Percentiles rank a stretch among this genome's conserved stretches.
phyloP scores from a whole-genome alignment of 106 monocot species.

The Acorus gramineus region DNA sequence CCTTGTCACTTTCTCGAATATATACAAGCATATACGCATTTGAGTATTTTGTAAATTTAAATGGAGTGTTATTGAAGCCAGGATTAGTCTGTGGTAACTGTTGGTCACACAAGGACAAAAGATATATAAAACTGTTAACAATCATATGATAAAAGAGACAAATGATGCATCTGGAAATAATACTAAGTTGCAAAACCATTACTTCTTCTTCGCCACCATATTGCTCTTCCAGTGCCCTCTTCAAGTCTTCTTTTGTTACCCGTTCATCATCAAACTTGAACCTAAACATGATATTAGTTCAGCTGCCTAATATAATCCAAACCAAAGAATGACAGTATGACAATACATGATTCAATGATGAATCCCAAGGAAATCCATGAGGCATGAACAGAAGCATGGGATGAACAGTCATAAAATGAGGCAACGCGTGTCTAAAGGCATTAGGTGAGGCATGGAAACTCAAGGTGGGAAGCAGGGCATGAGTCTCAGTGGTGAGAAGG shows the following conservation, averaged over 20 bases:
- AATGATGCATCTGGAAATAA: neutral
- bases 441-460: too few relatives aligned
- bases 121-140: neutral
- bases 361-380: too few relatives aligned
- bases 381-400: too few relatives aligned
- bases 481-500: too few relatives aligned
- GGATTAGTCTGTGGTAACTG: constrained; percentile 93
- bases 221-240: constrained; percentile 93
- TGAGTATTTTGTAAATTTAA: constrained; percentile 97
- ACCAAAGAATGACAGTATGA: too few relatives aligned
- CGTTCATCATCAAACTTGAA: constrained; percentile 98
- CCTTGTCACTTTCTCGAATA: constrained; percentile 96
- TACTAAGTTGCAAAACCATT: constrained; percentile 5
- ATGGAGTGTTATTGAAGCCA: constrained; percentile 89
- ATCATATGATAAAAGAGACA: constrained; percentile 4
- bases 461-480: too few relatives aligned
- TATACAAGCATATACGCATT: constrained; percentile 99
- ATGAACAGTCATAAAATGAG: too few relatives aligned
- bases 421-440: too few relatives aligned
- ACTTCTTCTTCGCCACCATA: constrained; percentile 99
- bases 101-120: constrained; percentile 3
- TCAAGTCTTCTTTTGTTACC: constrained; percentile 93
- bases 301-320: too few relatives aligned
- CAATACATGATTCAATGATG: too few relatives aligned
- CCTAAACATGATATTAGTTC: constrained; percentile 22